Evolutionary conservation across 768 basidiomycete genomes (phyloP).

Genomic region (Pilatotrama ljubarskyi): DNA sequence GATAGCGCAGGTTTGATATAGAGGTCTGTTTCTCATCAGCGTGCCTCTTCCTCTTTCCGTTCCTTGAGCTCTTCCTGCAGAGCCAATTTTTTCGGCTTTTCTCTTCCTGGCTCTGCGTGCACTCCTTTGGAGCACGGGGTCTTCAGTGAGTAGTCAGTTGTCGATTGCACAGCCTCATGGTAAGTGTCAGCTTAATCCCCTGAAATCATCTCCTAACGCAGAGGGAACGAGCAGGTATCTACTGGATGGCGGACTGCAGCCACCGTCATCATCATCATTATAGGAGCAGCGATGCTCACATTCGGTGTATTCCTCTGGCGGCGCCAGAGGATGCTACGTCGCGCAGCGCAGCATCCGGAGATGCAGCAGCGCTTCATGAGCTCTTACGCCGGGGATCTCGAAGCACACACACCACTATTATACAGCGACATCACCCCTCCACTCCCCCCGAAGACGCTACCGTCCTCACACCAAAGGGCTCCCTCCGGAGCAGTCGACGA

Average conservation of each 20-base stretch:
- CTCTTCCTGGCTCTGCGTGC: background rate
- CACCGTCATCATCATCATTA: conserved; percentile 14
- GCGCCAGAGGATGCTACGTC: conserved; percentile 8
- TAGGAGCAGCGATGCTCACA: conserved; percentile 17
- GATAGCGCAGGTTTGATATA: conserved; percentile 7
- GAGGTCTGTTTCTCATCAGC: background rate
- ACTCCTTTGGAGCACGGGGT: background rate
- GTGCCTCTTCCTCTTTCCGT: conserved; percentile 1
- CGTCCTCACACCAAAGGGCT: background rate
- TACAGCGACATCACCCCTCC: background rate
- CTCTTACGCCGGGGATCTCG: conserved; percentile 12
- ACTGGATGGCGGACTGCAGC: conserved; percentile 20
- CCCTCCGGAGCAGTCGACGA: conserved; percentile 2
- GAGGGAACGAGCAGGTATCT: conserved; percentile 1
- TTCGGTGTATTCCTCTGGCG: conserved; percentile 10
- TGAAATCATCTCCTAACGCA: background rate
- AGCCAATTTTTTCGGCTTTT: background rate
- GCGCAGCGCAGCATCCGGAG: background rate
- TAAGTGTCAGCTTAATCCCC: background rate
- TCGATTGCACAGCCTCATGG: background rate
- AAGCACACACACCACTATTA: conserved; percentile 11
- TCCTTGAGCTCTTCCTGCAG: background rate
- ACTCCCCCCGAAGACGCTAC: conserved; percentile 7
- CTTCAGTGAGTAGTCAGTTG: background rate
- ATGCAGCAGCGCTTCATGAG: conserved; percentile 16